Conservation (phyloP, 495 filamentous ascomycete species). For the Aspergillus diversus region DNA sequence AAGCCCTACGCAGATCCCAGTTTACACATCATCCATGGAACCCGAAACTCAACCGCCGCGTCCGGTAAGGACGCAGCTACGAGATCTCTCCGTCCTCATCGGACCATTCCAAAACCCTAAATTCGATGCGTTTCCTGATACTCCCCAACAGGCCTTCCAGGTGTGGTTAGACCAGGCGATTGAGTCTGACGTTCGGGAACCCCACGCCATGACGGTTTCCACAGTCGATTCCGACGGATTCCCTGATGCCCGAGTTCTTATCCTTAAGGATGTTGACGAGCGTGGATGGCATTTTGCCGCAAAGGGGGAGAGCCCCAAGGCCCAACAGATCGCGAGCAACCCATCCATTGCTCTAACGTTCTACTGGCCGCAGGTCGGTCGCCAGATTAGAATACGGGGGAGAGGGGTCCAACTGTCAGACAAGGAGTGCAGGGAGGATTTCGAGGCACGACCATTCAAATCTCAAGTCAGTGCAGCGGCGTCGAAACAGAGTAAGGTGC, state of each 20-base stretch:
- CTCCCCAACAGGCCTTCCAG: conserved; percentile 23
- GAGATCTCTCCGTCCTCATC: conserved; percentile 22
- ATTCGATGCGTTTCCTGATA: conserved; percentile 17
- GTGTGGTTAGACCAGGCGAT: conserved; percentile 24
- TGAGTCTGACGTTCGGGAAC: conserved; percentile 12
- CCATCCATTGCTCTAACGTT: conserved; percentile 21
- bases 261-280: conserved; percentile 25
- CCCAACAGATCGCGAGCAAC: conserved; percentile 11
- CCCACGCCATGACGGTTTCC: conserved; percentile 28
- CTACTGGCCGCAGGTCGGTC: conserved; percentile 25
- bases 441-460: conserved; percentile 14
- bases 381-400: conserved; percentile 22
- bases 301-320: conserved; percentile 25
- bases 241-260: conserved; percentile 26
- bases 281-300: conserved; percentile 28
- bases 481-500: conserved; percentile 24
- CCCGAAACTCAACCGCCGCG: too few species aligned
- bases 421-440: conserved; percentile 20
- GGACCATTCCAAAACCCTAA: conserved; percentile 19
- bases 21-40: too few species aligned
- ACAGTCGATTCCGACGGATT: conserved; percentile 25
- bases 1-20: too few species aligned
- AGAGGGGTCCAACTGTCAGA: conserved; percentile 11
- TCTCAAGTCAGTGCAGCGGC: conserved; percentile 21
- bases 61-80: conserved; percentile 10